Base-by-base conservation (phyloP, 371 early-diverging fungal species). In the Saksenaea vasiformis region DNA sequence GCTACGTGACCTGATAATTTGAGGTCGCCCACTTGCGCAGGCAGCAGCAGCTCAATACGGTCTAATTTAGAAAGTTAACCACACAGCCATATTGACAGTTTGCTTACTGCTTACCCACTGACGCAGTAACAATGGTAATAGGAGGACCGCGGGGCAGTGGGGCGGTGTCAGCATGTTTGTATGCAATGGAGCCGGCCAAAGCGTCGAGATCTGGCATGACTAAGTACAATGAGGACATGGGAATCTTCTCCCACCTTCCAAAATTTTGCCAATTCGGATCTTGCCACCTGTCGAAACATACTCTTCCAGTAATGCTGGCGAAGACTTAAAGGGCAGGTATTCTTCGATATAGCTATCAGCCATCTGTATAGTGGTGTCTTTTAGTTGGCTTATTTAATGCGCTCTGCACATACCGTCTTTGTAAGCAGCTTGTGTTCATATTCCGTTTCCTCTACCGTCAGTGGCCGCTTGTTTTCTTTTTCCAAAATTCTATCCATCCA, bases 71-170 rank as follows among this genome's bases (percentile, higher is more conserved):
- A 11, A 22, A 22, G 51, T 47, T 47, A 47, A 7, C 8, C 17
- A 44, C n/a, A 2, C 9, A 41, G 9, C 10, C 9, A 7, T 47
- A 9, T n/a, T 14, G 5, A 41, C 19, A 47, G 5, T 22, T 4
- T 10, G 9, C 10, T 10, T 47, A 22, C 11, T 47, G 39, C 39
- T 47, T 47, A 47, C 51, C 97, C 4, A 97, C 91, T 7, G 92
- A 86, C 0, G 98, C 97, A 9, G 93, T 95, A 14, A 95, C 96
- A 61, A 95, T 88, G 2, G 89, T 89, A 58, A 91, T 65, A 5
- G 91, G 89, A 0, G 87, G 76, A 15, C 80, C 74, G 11, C 22
- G 51, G 24, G 85, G 79, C n/a, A 73, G 78, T 31, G 78, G 72
- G 8, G 77, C 83, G 63, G 88, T 93, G 64, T 66, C 64, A 54